Evolutionary conservation across 768 basidiomycete genomes (phyloP), one percentile per base, ranked within the genome.

Genomic region (Tylopilus felleus): DNA sequence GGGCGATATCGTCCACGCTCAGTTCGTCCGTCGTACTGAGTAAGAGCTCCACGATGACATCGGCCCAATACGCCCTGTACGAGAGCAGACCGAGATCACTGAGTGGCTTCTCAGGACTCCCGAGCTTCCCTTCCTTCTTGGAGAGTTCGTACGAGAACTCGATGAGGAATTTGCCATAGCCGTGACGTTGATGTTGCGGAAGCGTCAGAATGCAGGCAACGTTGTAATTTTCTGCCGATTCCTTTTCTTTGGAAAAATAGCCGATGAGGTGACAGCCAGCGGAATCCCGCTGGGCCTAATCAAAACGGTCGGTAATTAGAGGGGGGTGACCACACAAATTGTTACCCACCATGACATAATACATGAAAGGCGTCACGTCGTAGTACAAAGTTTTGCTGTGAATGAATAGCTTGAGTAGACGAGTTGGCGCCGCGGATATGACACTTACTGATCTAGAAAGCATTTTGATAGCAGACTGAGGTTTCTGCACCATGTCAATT

Each of bases 161-260:
- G 71, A 99, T 99, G 35, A 99, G 77, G 25, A 98, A 76, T 69
- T 93, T 92, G 53, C 97, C 97, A 70, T 93, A 97, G 6, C 95
- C 95, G 67, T 91, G 87, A 31, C 96, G 88, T 71, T 99, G 97
- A 68, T 98, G 92, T 68, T 99, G 97, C 6, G 97, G 97, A 39
- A 99, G 80, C n/a, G 97, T 94, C 55, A 98, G 75, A 72, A 99
- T 98, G 79, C 97, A 99, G 0, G 97, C 97, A 51, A 99, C 91
- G 71, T 99, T 99, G 79, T 98, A 99, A 64, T 86, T 92, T 64
- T 99, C 97, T 25, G 97, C 89, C 3, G 85, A 95, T 71, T 99
- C 97, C 70, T 99, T 99, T 76, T 99, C 97, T 68, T 98, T 98
- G 27, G 94, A 98, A 73, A 99, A 99, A 74, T 98, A 99, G 23